These are phyloP conservation scores for Ploettnerulaceae sp. DNA, from an alignment of 2,329 filamentous ascomycete species.

Conservation along the genomic window DNA sequence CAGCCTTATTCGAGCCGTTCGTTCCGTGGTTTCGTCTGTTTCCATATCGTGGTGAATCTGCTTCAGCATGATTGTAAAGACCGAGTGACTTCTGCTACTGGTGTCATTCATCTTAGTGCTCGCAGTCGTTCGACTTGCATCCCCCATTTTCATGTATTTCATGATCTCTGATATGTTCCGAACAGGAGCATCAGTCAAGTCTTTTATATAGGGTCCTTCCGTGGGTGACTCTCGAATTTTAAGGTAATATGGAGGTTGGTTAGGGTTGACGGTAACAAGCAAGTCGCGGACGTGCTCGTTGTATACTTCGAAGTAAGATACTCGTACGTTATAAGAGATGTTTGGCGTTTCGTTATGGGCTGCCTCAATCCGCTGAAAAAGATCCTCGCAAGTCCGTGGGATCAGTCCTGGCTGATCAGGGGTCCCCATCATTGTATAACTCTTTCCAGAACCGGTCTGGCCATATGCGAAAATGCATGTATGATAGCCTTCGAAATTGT, in stretches of 20 bases:
- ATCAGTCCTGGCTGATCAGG: conserved; percentile 85
- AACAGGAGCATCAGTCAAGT: conserved; percentile 88
- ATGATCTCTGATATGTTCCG: conserved; percentile 83
- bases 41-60: conserved; percentile 97
- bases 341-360: conserved; percentile 72
- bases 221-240: conserved; percentile 95
- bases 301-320: conserved; percentile 99
- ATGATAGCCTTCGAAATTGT: conserved; percentile 99
- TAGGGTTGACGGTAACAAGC: conserved; percentile 66
- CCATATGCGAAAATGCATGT: conserved; percentile 99
- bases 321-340: conserved; percentile 93
- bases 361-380: conserved; percentile 87
- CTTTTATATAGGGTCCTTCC: conserved; percentile 95
- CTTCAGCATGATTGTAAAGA: conserved; percentile 97
- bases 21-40: conserved; percentile 96
- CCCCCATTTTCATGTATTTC: conserved; percentile 84
- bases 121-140: conserved; percentile 80
- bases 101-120: conserved; percentile 99
- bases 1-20: conserved; percentile 85
- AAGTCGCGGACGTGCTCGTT: conserved; percentile 98
- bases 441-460: conserved; percentile 95
- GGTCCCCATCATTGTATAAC: conserved; percentile 96
- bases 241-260: conserved; percentile 80
- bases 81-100: conserved; percentile 89
- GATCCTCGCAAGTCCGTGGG: conserved; percentile 88